A percentile compares a stretch with the other conserved stretches of the same genome.
Conservation (phyloP, 495 filamentous ascomycete species). For the Neurospora tetraspora region DNA sequence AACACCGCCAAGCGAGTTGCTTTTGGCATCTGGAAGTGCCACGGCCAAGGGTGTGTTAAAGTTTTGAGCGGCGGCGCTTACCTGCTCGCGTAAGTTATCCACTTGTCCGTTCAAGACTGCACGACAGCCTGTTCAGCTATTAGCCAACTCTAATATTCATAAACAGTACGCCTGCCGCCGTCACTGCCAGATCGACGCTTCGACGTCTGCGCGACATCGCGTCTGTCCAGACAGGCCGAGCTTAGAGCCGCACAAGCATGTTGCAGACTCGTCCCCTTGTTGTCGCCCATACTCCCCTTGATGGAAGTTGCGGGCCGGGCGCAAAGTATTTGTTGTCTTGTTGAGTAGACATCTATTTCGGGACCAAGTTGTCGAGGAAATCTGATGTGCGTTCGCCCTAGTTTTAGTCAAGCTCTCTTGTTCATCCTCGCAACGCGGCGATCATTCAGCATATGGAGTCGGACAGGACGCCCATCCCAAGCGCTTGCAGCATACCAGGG, state of each 20-base stretch:
- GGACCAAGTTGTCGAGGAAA: not conserved
- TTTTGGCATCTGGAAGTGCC: constrained; percentile 85
- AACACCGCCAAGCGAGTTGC: constrained; percentile 77
- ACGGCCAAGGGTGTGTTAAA: constrained; percentile 58
- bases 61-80: constrained; percentile 84
- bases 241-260: not conserved
- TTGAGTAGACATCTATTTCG: not conserved
- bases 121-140: not conserved
- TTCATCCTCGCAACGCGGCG: not conserved
- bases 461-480: not conserved
- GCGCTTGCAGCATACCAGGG: not conserved
- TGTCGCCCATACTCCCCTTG: not conserved
- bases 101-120: not conserved
- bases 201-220: constrained; percentile 84
- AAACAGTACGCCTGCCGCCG: constrained; percentile 73
- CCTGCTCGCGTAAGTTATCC: constrained; percentile 70
- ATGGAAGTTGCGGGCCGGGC: not conserved
- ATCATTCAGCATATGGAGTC: not conserved
- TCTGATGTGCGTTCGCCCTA: not conserved
- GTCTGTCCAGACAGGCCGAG: not conserved
- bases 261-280: not conserved
- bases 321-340: not conserved
- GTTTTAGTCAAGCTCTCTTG: not conserved
- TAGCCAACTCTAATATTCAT: not conserved
- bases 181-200: constrained; percentile 83